Evolutionary conservation across 148 eudicot genomes (phyloP).

Genomic region (Rhododendron molle): DNA sequence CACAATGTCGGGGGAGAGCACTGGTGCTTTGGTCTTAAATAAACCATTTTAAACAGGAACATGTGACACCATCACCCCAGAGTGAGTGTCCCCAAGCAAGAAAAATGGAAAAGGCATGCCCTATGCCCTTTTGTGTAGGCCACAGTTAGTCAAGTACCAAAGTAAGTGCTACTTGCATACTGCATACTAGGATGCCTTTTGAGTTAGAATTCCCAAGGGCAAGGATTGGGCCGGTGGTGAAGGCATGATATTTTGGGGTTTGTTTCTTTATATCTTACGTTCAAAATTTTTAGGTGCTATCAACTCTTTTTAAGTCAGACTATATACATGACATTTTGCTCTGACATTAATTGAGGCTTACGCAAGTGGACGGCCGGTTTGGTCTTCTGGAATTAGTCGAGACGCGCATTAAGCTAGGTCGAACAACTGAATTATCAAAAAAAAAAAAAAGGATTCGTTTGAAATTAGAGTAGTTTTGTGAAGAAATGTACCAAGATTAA

Average conservation of each 20-base stretch:
- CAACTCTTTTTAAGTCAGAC: background rate
- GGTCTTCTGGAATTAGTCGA: background rate
- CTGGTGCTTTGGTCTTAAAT: background rate
- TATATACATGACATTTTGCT: no score
- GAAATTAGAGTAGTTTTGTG: background rate
- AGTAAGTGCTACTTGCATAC: background rate
- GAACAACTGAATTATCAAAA: background rate
- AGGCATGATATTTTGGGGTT: no score
- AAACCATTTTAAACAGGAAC: background rate
- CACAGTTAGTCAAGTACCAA: background rate
- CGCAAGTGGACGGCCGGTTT: background rate
- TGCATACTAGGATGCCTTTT: background rate
- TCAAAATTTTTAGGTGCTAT: no score
- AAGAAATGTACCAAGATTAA: background rate
- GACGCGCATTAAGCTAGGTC: no score
- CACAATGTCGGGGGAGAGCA: background rate
- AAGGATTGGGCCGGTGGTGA: no score
- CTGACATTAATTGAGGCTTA: background rate
- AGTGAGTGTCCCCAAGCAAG: background rate
- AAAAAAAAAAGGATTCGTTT: no score
- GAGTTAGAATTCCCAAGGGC: no score
- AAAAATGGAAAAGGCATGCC: background rate
- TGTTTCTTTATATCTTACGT: rapidly evolving
- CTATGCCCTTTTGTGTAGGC: background rate
- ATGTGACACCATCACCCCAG: background rate